Conservation (phyloP, 75 land plant genomes). For the Pinus tabuliformis region DNA sequence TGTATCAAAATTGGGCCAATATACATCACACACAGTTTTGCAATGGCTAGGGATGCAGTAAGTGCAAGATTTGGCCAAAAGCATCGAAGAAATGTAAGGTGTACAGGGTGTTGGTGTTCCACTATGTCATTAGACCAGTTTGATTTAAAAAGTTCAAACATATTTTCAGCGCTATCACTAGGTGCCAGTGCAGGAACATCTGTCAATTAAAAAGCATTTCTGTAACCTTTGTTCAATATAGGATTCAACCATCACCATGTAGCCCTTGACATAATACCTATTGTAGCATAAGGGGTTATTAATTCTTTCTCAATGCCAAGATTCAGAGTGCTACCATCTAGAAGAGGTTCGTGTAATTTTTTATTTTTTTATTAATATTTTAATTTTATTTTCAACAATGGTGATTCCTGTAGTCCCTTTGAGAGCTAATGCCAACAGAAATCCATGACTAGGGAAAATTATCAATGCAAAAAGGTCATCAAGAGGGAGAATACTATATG, state of each 20-base stretch:
- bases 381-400: conserved; percentile 8
- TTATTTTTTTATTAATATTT: not conserved
- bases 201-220: no score
- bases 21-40: conserved; percentile 80
- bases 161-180: conserved; percentile 62
- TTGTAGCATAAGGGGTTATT: conserved; percentile 55
- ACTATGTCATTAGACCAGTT: conserved; percentile 54
- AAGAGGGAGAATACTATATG: no score
- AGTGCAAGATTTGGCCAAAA: conserved; percentile 62
- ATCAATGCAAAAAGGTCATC: conserved; percentile 10
- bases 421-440: conserved; percentile 50
- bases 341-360: no score
- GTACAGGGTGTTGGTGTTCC: conserved; percentile 51
- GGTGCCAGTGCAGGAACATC: conserved; percentile 32
- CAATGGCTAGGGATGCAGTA: conserved; percentile 66
- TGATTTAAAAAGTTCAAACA: conserved; percentile 45
- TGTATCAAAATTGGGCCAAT: conserved; percentile 83
- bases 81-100: not conserved
- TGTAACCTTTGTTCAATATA: no score
- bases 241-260: conserved; percentile 86
- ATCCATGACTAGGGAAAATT: conserved; percentile 32
- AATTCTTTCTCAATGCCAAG: not conserved
- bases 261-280: conserved; percentile 40
- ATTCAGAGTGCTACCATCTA: not conserved
- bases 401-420: conserved; percentile 56